phyloP scores from a whole-genome alignment of 345 rosid species.

The Dimocarpus longan region DNA sequence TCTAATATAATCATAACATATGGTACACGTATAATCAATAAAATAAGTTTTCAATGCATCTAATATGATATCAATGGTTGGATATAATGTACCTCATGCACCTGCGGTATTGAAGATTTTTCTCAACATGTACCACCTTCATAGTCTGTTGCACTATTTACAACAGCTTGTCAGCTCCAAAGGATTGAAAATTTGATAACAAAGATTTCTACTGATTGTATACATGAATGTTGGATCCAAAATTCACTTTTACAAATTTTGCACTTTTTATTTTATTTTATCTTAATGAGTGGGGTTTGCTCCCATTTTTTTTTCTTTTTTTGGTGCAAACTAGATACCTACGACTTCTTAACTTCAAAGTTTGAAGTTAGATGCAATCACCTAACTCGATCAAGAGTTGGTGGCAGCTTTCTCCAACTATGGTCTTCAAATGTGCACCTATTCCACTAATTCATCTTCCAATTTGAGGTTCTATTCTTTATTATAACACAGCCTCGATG shows the following conservation, averaged over 20 bases:
- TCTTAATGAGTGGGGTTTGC: background rate
- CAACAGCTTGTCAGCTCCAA: background rate
- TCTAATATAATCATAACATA: too few relatives aligned
- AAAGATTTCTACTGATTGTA: background rate
- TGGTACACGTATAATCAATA: too few relatives aligned
- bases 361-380: background rate
- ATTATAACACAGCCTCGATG: background rate
- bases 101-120: too few relatives aligned
- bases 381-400: background rate
- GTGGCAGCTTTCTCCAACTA: background rate
- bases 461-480: background rate
- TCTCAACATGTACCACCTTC: too few relatives aligned
- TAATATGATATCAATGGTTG: too few relatives aligned
- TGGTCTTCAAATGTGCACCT: background rate
- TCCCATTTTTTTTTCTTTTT: background rate
- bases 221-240: background rate
- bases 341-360: too few relatives aligned
- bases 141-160: too few relatives aligned
- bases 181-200: background rate
- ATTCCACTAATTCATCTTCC: background rate
- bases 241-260: background rate
- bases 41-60: too few relatives aligned
- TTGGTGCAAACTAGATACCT: too few relatives aligned
- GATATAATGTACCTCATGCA: too few relatives aligned
- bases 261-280: too few relatives aligned